These are phyloP conservation scores for Gomphus bonarii DNA, from an alignment of 1,284 basidiomycete species.

Conservation along the genomic window DNA sequence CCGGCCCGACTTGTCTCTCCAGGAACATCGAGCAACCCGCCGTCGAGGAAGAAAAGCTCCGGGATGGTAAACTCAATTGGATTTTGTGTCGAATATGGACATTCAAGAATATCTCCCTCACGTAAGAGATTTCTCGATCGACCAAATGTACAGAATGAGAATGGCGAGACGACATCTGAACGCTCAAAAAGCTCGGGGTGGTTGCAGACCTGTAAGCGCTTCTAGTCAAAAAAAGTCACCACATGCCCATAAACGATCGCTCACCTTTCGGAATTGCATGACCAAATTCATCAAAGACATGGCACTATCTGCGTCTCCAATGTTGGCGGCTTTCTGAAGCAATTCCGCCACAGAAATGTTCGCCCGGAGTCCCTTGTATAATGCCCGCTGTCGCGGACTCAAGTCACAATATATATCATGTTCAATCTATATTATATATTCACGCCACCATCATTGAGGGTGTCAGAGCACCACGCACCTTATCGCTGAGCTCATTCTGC, in stretches of 20 bases:
- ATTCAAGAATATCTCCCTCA: conserved; percentile 76
- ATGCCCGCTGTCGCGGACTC: conserved; percentile 85
- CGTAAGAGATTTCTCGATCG: conserved; percentile 74
- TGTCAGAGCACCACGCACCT: conserved; percentile 43
- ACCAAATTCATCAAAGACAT: conserved; percentile 97
- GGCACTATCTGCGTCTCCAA: conserved; percentile 83
- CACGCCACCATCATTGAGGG: not conserved
- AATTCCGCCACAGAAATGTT: conserved; percentile 95
- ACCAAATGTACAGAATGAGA: conserved; percentile 81
- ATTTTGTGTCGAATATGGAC: conserved; percentile 81
- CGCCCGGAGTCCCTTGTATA: conserved; percentile 85
- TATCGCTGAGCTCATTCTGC: conserved; percentile 99
- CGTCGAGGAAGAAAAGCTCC: conserved; percentile 68
- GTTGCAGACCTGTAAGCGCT: conserved; percentile 75
- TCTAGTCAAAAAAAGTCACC: conserved; percentile 9
- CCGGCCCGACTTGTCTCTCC: conserved; percentile 44
- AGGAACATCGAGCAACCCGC: conserved; percentile 66
- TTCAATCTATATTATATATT: conserved; percentile 67
- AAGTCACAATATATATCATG: conserved; percentile 93
- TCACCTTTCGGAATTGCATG: conserved; percentile 98
- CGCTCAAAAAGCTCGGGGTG: conserved; percentile 98
- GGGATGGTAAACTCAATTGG: conserved; percentile 79
- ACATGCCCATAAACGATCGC: conserved; percentile 8
- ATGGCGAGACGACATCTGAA: conserved; percentile 90
- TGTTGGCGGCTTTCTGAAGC: conserved; percentile 84